phyloP scores from a whole-genome alignment of 2,329 filamentous ascomycete genomes.

The Beauveria sp. region DNA sequence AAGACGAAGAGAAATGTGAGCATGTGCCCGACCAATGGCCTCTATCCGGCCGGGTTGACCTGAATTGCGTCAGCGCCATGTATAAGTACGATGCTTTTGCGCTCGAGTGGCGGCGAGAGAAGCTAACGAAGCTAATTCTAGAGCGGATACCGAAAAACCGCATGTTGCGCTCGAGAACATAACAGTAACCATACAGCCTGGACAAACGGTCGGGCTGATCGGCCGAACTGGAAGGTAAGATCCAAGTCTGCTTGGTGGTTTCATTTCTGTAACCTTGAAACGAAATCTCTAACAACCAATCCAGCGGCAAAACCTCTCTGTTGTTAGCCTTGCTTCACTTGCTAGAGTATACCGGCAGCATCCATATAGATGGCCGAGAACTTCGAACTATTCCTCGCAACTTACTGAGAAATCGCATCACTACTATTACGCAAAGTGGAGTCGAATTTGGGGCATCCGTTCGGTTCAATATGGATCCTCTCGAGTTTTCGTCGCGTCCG shows the following conservation, averaged over 20 bases:
- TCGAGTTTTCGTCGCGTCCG: not conserved
- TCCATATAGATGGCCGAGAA: slow-evolving; percentile 1
- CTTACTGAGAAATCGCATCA: not conserved
- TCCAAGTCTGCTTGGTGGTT: not conserved
- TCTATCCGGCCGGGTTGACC: not conserved
- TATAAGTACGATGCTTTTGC: not conserved
- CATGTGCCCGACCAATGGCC: not conserved
- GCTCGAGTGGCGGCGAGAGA: too few species aligned
- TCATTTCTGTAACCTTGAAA: not conserved
- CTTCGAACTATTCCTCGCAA: not conserved
- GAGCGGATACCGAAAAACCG: not conserved
- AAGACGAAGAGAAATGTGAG: not conserved
- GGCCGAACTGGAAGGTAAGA: slow-evolving; percentile 5
- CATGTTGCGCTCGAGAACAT: not conserved
- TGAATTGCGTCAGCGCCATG: not conserved
- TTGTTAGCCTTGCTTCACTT: not conserved
- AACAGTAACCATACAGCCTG: not conserved
- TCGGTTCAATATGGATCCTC: slow-evolving; percentile 2
- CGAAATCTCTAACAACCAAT: not conserved
- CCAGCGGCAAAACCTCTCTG: slow-evolving; percentile 1
- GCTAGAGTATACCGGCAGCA: slow-evolving; percentile 2
- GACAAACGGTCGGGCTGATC: not conserved
- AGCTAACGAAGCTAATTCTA: not conserved
- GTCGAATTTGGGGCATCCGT: not conserved
- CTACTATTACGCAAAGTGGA: slow-evolving; percentile 1